phyloP scores from a whole-genome alignment of 805 yeast species.

The Candida stauntonica region DNA sequence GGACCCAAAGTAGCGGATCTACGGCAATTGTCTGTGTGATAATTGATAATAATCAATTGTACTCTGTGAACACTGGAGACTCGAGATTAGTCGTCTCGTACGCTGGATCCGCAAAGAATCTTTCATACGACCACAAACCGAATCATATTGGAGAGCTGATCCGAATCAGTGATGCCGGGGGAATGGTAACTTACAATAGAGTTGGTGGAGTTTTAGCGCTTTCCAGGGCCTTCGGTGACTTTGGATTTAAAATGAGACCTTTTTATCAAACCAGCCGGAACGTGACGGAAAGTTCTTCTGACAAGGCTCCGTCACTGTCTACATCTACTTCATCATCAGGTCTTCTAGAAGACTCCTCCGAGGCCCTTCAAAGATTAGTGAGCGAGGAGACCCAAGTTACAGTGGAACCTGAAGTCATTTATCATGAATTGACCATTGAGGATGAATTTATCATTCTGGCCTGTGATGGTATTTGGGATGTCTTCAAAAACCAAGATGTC shows the following conservation, averaged over 20 bases:
- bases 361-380: conserved; percentile 6
- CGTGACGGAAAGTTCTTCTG: conserved; percentile 20
- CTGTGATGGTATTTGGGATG: conserved; percentile 85
- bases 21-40: conserved; percentile 47
- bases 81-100: conserved; percentile 56
- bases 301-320: neutral
- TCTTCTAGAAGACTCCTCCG: conserved; percentile 29
- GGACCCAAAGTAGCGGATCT: conserved; percentile 38
- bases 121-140: conserved; percentile 87
- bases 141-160: conserved; percentile 91
- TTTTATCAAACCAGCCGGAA: conserved; percentile 30
- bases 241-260: conserved; percentile 41
- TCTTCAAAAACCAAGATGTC: conserved; percentile 53
- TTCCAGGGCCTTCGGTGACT: conserved; percentile 86
- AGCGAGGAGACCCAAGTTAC: conserved; percentile 64
- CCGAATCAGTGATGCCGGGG: conserved; percentile 90
- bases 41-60: conserved; percentile 40
- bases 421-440: conserved; percentile 40
- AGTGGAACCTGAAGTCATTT: conserved; percentile 70
- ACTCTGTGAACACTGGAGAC: conserved; percentile 73
- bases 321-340: conserved; percentile 36
- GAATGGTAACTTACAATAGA: conserved; percentile 87
- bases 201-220: conserved; percentile 94
- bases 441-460: conserved; percentile 74
- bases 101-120: conserved; percentile 49